These are phyloP conservation scores for Hippophae tibetana DNA, from an alignment of 306 rosid species.

Conservation along the genomic window DNA sequence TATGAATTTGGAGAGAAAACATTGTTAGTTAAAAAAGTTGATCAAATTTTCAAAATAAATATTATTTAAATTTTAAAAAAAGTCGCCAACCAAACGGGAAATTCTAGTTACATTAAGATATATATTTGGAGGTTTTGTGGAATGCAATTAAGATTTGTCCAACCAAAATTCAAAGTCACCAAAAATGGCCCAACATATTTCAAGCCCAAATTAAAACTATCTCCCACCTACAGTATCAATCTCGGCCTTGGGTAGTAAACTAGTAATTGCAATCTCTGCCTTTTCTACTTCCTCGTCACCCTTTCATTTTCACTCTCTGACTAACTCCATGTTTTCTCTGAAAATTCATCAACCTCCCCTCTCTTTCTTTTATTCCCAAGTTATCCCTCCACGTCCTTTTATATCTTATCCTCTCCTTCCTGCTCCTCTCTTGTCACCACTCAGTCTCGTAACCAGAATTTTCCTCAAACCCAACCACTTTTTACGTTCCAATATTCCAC, in stretches of 20 bases:
- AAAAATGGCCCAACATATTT: not conserved
- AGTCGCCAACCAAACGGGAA: too few relatives aligned
- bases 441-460: slow-evolving; percentile 14
- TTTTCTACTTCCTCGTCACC: not conserved
- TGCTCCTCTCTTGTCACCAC: slow-evolving; percentile 1
- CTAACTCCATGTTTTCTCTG: slow-evolving; percentile 55
- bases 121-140: too few relatives aligned
- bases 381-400: slow-evolving; percentile 25
- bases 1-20: too few relatives aligned
- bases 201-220: slow-evolving; percentile 10
- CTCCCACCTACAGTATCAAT: slow-evolving; percentile 8
- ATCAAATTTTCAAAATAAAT: too few relatives aligned
- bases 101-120: too few relatives aligned
- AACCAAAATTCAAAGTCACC: too few relatives aligned
- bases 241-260: too few relatives aligned
- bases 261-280: too few relatives aligned
- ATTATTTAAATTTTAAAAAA: too few relatives aligned
- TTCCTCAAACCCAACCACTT: slow-evolving; percentile 13
- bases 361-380: slow-evolving; percentile 25
- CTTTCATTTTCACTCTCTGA: not conserved
- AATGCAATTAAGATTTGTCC: too few relatives aligned
- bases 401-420: slow-evolving; percentile 15
- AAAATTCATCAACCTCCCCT: slow-evolving; percentile 27
- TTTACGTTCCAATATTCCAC: slow-evolving; percentile 8
- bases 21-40: too few relatives aligned